Evolutionary conservation across 331 rosid genomes (phyloP).

Genomic region (Malus hybrid): DNA sequence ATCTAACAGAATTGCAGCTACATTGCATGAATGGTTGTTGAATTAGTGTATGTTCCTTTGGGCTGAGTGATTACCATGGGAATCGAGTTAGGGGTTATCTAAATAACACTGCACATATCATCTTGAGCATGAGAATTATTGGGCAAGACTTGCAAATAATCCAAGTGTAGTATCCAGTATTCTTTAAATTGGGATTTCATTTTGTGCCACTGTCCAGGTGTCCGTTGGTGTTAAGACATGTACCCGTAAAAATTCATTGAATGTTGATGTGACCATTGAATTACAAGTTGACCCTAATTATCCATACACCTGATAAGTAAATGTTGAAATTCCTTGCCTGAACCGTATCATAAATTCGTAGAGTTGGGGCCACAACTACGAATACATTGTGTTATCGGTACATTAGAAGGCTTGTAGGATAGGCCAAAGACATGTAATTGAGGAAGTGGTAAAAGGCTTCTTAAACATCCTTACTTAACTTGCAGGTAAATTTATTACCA

Average conservation of each 20-base stretch:
- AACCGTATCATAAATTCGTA: not conserved
- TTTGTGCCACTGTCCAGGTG: not conserved
- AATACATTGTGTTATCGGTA: not conserved
- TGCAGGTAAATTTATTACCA: constrained; percentile 70
- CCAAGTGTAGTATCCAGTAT: not conserved
- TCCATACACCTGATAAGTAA: not conserved
- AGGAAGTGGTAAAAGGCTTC: constrained; percentile 2
- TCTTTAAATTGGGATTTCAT: not conserved
- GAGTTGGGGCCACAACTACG: not conserved
- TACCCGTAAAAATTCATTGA: not conserved
- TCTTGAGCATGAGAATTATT: not conserved
- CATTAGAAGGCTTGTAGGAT: not conserved
- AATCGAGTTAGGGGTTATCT: not conserved
- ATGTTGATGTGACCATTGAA: not conserved
- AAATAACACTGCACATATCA: not conserved
- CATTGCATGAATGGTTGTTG: not conserved
- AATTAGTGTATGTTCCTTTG: not conserved
- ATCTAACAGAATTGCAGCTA: not conserved
- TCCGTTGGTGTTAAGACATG: not conserved
- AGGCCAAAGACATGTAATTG: not conserved
- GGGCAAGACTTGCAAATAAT: not conserved
- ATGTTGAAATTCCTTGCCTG: not conserved
- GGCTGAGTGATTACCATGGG: not conserved
- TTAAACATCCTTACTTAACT: not conserved
- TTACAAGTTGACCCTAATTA: not conserved